Evolutionary conservation across 2,329 filamentous ascomycete species (phyloP), one percentile per base, ranked within the genome.

Genomic region (Ophiostoma montium): DNA sequence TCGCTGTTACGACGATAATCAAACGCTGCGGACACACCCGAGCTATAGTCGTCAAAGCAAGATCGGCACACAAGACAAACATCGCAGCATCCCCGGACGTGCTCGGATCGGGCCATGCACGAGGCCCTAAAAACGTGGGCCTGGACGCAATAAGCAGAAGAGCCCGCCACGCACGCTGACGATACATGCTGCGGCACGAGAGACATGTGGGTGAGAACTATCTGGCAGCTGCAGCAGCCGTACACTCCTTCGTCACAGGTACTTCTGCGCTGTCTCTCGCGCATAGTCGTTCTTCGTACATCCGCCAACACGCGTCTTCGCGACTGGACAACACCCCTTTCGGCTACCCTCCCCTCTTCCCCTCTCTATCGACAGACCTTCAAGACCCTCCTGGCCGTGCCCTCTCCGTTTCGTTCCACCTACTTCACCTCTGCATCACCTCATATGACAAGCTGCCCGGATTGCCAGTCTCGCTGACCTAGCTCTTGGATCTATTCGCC

Each of bases 281-380:
- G 23, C 23, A 10, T 30, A 33, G 15, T 30, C 16, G 7, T 31
- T n/a, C 13, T 9, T 16, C 19, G 23, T 23, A 15, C n/a, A 38
- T 13, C 10, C 16, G 10, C 19, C 16, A 7, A 2, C 16, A 30
- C 13, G 23, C 23, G 23, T 31, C 7, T 42, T 15, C 23, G 16
- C 21, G 9, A 18, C 13, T 23, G 27, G n/a, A n/a, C n/a, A n/a
- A 41, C 39, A 18, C 19, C 8, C 11, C 18, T 7, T 35, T 50
- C 47, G 47, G 33, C 48, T 35, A 21, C 30, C 39, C 41, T 42
- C 8, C 43, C 51, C 49, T 43, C 46, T 30, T 27, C 23, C 43
- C 51, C 49, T 43, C 46, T 30, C 49, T 27, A 47, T 51, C 49
- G 46, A 43, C 46, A 49, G 30, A 19, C 43, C 41, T 19, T 10